Conservation (phyloP, 306 rosid species). For the Quercus aquifolioides region DNA sequence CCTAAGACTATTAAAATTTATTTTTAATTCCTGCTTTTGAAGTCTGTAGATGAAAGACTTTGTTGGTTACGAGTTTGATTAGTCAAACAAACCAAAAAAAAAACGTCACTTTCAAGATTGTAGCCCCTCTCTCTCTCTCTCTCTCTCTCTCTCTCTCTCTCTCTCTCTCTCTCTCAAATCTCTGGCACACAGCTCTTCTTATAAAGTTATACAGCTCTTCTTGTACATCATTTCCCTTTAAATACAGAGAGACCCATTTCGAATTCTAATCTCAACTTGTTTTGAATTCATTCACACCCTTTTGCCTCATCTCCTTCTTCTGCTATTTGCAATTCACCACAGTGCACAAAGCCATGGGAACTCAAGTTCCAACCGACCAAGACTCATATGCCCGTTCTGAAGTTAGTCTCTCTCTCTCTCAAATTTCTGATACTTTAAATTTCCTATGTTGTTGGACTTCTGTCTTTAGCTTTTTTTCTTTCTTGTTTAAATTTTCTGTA, state of each 20-base stretch:
- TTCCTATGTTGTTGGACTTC: not conserved
- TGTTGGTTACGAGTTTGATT: too few species aligned
- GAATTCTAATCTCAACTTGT: not conserved
- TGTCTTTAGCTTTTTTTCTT: not conserved
- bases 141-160: not conserved
- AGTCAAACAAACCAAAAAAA: constrained; percentile 4
- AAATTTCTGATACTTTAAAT: not conserved
- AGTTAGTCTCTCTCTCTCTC: constrained; percentile 26
- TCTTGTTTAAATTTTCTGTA: not conserved
- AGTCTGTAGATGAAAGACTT: too few species aligned
- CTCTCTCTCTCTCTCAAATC: not conserved
- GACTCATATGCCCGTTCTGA: not conserved
- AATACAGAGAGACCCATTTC: not conserved
- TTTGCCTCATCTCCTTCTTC: not conserved
- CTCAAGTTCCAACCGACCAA: constrained; percentile 25
- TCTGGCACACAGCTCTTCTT: not conserved
- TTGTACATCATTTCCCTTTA: not conserved
- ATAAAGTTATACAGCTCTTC: too few species aligned
- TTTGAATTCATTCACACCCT: not conserved
- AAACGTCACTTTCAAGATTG: not conserved
- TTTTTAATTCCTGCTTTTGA: too few species aligned
- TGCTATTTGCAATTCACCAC: not conserved
- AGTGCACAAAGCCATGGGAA: constrained; percentile 31
- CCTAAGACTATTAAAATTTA: too few species aligned
- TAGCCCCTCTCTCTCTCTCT: not conserved